Evolutionary conservation across 2,329 filamentous ascomycete genomes (phyloP), one percentile per base, ranked within the genome.

Genomic region (Sporothrix inflata): DNA sequence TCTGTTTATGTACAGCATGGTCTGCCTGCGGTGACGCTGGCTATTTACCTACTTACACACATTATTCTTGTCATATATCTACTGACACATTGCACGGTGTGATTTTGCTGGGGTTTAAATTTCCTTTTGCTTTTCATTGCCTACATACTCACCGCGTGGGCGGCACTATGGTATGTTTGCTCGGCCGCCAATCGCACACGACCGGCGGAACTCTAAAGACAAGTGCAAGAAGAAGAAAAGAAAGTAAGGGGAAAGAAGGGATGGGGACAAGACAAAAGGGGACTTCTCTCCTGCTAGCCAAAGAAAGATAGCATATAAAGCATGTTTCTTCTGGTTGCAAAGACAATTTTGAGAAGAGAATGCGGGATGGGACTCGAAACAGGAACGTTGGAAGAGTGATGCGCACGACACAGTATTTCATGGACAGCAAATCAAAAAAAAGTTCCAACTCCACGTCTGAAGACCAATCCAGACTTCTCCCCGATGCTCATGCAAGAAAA

Each of bases 101-200:
- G 6, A 1, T 42, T 42, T 19, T 7, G 34, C 11, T 12, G 12
- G 38, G 19, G 34, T 21, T 61, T 45, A 9, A 45, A 45, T 42
- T 40, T 53, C 24, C 11, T 66, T 16, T 71, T 38, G 34, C 49
- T 66, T 38, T 55, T 42, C 14, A 45, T 71, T 45, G 30, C 45
- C 61, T 71, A 57, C 61, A 55, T 57, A 55, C 61, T 45, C 45
- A 49, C 53, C 68, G 68, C 68, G 68, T 49, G 68, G 38, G 68
- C 68, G 40, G 53, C 21, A 30, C n/a, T 8, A 45, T 21, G 24
- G 53, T 70, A 47, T 70, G 51, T 19, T 69, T 57, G 38, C 68
- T 70, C 68, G 53, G 40, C 68, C 68, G 40, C n/a, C 38, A 61
- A 47, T 40, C 19, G 51, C 66, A 42, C 30, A 57, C 66, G n/a